Evolutionary conservation across 768 basidiomycete species (phyloP), one percentile per base, ranked within the genome.

Genomic region (Kwoniella mangroviensis): DNA sequence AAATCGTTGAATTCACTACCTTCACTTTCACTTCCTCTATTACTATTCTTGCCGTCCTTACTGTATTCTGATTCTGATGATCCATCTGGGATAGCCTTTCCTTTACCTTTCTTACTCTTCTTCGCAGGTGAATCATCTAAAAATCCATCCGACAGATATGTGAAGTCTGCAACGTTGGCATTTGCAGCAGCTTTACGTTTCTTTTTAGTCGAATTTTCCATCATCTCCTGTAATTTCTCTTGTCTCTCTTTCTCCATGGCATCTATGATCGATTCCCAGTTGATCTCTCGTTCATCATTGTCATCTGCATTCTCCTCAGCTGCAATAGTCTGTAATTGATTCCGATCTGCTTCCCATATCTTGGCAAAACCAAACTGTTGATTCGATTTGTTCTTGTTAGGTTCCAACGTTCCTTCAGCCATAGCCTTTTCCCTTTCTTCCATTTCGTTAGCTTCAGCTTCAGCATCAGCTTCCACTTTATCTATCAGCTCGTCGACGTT

Each of bases 401-500:
- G 67, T 68, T 4, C 85, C 4, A 26, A 71, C 41, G 87, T 86
- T 63, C 87, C 83, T 22, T 89, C 87, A 12, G 87, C 89, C 68
- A 84, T 69, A 7, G 87, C 82, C 26, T 89, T 87, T 13, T 88
- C 89, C 69, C 84, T 55, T 34, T 73, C 69, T 19, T 66, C 73
- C 57, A 75, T 26, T 7, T 63, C 74, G 28, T 69, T 69, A 6
- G 72, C 75, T 51, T 78, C 79, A 11, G 57, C 75, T 21, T 74
- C 74, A 1, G 77, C 88, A 70, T 93, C 90, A 62, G 87, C 85
- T 81, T 94, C 92, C 0, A 93, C 92, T 80, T 89, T 91, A 79
- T 92, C 90, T 64, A 98, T 92, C 26, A 98, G 88, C 54, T 88
- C 91, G 62, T 94, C 90, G 62, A 98, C 88, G 74, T 94, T 93